Evolutionary conservation across 1,284 basidiomycete species (phyloP).

Genomic region (Lignosus rhinocerotis): DNA sequence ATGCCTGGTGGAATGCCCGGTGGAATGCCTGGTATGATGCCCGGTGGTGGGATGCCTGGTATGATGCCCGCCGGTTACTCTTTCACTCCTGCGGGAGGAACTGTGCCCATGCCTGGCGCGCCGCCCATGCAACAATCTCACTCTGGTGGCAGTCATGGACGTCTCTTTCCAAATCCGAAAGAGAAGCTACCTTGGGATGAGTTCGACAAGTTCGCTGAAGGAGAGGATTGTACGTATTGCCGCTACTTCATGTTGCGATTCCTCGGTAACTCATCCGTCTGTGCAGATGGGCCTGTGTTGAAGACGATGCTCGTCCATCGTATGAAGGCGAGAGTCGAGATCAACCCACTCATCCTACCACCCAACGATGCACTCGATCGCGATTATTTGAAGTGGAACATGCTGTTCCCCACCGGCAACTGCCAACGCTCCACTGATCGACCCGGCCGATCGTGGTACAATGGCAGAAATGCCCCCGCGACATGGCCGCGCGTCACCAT

Average conservation of each 20-base stretch:
- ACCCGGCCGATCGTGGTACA: slow-evolving; percentile 61
- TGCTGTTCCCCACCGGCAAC: slow-evolving; percentile 63
- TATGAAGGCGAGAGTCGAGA: slow-evolving; percentile 44
- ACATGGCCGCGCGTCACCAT: slow-evolving; percentile 66
- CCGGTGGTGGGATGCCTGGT: slow-evolving; percentile 4
- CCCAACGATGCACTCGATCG: slow-evolving; percentile 43
- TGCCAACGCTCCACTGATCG: slow-evolving; percentile 63
- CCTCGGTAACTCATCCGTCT: neutral
- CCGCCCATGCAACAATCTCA: slow-evolving; percentile 10
- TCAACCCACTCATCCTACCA: slow-evolving; percentile 65
- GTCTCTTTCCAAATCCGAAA: slow-evolving; percentile 7
- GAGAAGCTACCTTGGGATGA: slow-evolving; percentile 27
- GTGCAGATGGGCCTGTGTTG: slow-evolving; percentile 70
- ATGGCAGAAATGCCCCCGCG: slow-evolving; percentile 68
- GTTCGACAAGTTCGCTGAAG: slow-evolving; percentile 31
- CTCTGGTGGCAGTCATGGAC: neutral
- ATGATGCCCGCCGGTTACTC: slow-evolving; percentile 10
- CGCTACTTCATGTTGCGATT: neutral
- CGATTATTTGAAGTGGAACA: slow-evolving; percentile 69
- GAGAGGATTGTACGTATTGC: slow-evolving; percentile 28
- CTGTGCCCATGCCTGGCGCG: slow-evolving; percentile 14
- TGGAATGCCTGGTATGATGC: slow-evolving; percentile 6
- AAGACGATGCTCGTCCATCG: slow-evolving; percentile 56
- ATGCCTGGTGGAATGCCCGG: slow-evolving; percentile 8
- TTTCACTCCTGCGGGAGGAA: slow-evolving; percentile 16